Base-by-base conservation (phyloP, 331 rosid genomes). In the Erythrophleum ivorense region DNA sequence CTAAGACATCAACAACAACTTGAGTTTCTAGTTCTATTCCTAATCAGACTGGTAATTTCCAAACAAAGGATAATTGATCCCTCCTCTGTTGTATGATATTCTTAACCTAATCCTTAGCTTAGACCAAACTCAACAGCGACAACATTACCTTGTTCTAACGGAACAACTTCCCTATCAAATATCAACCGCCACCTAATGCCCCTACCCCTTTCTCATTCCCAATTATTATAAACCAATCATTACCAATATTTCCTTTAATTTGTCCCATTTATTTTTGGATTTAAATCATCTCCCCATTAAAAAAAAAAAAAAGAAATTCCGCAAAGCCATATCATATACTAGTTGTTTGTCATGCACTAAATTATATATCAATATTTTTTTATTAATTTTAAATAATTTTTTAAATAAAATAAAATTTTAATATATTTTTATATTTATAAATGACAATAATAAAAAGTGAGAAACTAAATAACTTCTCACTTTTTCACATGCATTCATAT, bases 1-100 rank as follows among this genome's bases (percentile, higher is more conserved):
- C 85, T 81, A 79, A 78, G 74, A 36, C 72, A 71, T 80, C 88
- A 46, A 62, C 77, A 21, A 66, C 79, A 38, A 58, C 19, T 31
- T 7, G 67, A 60, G 31, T 31, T 21, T 21, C 0, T 55, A 43
- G 34, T 71, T 63, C 43, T 59, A 21, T 33, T 59, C 34, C 21
- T 11, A 50, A 62, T 82, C 62, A 57, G 58, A 80, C 79, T 36
- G 81, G 71, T 73, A 83, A 71, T 66, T 73, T 58, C 0, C 70
- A 68, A 14, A 57, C 34, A 48, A 11, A 58, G 70, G 60, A 40
- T 6, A n/a, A 69, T 50, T 60, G 41, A 29, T 41, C 50, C 64
- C 59, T 55, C 55, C 46, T 68, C 21, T 36, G 3, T 21, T 15
- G 46, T 68, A 33, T 33, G 69, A 74, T 82, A 1, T 33, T 67